Conservation (phyloP, 208 protist species). For the Trypanosoma cruzi region DNA sequence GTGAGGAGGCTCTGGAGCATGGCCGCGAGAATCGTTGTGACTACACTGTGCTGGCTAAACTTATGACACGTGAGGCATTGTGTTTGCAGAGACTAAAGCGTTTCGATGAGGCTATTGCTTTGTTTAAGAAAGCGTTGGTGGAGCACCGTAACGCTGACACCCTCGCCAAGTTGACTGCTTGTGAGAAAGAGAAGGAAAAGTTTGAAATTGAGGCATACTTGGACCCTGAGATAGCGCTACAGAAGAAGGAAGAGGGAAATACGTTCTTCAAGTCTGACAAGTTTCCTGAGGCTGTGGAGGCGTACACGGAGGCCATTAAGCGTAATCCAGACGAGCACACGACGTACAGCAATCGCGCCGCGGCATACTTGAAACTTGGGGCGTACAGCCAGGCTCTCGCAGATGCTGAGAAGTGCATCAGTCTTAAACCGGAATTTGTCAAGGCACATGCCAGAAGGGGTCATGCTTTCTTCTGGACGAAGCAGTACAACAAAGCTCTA, state of each 20-base stretch:
- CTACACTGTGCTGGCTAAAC: slow-evolving; percentile 92
- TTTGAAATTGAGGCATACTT: slow-evolving; percentile 93
- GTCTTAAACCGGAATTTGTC: slow-evolving; percentile 95
- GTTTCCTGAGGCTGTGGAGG: slow-evolving; percentile 94
- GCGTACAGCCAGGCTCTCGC: slow-evolving; percentile 94
- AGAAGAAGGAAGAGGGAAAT: slow-evolving; percentile 96
- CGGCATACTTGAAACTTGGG: slow-evolving; percentile 96
- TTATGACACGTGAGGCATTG: slow-evolving; percentile 91
- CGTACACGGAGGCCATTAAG: slow-evolving; percentile 95
- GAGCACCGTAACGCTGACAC: slow-evolving; percentile 95
- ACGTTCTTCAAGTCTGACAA: slow-evolving; percentile 95
- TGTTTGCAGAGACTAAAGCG: slow-evolving; percentile 85
- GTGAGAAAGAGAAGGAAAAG: slow-evolving; percentile 91
- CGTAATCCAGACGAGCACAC: slow-evolving; percentile 95
- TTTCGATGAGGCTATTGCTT: slow-evolving; percentile 86
- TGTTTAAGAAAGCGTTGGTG: slow-evolving; percentile 91
- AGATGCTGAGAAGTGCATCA: slow-evolving; percentile 96
- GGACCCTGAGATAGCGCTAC: slow-evolving; percentile 81
- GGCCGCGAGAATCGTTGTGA: slow-evolving; percentile 89
- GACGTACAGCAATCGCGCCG: slow-evolving; percentile 95
- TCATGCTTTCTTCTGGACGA: slow-evolving; percentile 93
- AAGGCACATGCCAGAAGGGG: slow-evolving; percentile 93
- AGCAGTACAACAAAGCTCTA: slow-evolving; percentile 96
- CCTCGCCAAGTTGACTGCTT: slow-evolving; percentile 85
- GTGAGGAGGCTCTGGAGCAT: slow-evolving; percentile 90